A percentile compares a stretch with the other conserved stretches of the same genome.
Conservation (phyloP, 108 stramenopile genomes). For the Discostella pseudostelligera region DNA sequence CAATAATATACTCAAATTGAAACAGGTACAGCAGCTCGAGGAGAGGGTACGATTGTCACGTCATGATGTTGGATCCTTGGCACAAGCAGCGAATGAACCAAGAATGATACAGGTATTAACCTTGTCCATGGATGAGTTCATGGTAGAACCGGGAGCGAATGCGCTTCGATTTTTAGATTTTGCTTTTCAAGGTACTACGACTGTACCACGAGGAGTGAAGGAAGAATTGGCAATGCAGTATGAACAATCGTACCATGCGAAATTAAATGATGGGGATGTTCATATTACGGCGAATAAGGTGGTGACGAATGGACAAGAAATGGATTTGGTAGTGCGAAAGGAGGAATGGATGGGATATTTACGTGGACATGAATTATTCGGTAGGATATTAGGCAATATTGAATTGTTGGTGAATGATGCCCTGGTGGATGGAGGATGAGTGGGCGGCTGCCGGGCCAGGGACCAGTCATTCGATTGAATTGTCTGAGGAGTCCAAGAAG, state of each 20-base stretch:
- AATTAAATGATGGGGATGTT: conserved; percentile 2
- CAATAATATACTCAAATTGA: conserved; percentile 33
- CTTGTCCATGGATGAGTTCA: conserved; percentile 32
- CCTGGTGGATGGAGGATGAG: conserved; percentile 4
- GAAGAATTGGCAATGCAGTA: conserved; percentile 20
- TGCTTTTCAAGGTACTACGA: conserved; percentile 10
- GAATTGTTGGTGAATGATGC: conserved; percentile 20
- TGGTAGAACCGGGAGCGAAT: conserved; percentile 3
- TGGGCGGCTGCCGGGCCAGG: not conserved
- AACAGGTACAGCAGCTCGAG: conserved; percentile 9
- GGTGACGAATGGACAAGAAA: conserved; percentile 14
- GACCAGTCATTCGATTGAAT: not conserved
- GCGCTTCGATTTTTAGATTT: conserved; percentile 26
- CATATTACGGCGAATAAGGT: conserved; percentile 16
- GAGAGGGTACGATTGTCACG: conserved; percentile 1
- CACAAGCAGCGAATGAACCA: not conserved
- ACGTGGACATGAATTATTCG: conserved; percentile 21
- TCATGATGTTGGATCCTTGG: conserved; percentile 6
- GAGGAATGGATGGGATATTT: conserved; percentile 18
- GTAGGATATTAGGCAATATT: conserved; percentile 35
- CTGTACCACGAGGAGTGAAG: conserved; percentile 5
- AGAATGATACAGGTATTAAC: conserved; percentile 36
- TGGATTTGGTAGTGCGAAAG: not conserved
- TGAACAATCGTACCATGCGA: conserved; percentile 7
- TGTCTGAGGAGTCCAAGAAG: no score